These are phyloP conservation scores for Claviceps digitariae DNA, from an alignment of 2,329 filamentous ascomycete genomes.

Conservation along the genomic window DNA sequence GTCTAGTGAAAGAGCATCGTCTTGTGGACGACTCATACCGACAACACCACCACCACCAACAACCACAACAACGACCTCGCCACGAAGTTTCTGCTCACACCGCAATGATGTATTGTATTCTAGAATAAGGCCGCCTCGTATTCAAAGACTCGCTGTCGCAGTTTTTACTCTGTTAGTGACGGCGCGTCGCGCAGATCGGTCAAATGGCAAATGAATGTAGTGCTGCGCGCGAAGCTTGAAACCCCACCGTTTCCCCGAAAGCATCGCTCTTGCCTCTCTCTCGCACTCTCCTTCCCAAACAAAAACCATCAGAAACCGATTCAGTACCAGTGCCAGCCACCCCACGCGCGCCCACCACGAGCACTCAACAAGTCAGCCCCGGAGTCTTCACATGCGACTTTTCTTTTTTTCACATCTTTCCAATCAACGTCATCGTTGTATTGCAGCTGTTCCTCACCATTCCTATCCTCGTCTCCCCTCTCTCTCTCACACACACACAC, in stretches of 20 bases:
- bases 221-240: neutral
- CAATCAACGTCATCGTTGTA: no score
- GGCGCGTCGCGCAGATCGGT: neutral
- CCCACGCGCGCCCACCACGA: no score
- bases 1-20: neutral
- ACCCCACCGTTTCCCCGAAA: neutral
- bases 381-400: no score
- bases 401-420: no score
- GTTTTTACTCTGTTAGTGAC: neutral
- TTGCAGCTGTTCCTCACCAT: no score
- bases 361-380: no score
- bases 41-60: neutral
- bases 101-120: neutral
- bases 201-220: neutral
- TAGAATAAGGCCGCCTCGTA: neutral
- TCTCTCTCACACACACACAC: no score
- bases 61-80: neutral
- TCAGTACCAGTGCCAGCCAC: no score
- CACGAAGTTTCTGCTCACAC: neutral
- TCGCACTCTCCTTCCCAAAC: neutral
- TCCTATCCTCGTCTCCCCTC: no score
- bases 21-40: neutral
- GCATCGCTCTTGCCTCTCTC: neutral
- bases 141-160: neutral
- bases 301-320: no score